phyloP scores from a whole-genome alignment of 1,284 basidiomycete species.

The Apiotrichum mycotoxinovorans region DNA sequence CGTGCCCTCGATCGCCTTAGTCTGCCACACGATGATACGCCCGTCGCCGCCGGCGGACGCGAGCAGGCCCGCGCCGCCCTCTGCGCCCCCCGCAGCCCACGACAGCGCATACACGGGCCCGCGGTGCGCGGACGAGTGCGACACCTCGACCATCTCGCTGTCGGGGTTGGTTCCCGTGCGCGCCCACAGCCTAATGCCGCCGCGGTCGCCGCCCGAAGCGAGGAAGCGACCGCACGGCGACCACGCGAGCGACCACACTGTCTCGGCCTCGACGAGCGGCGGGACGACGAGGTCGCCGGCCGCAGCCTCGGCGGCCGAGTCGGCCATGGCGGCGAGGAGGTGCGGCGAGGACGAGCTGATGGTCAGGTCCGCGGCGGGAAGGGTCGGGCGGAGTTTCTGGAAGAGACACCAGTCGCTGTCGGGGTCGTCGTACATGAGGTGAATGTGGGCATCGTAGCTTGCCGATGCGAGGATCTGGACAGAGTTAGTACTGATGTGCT shows the following conservation, averaged over 20 bases:
- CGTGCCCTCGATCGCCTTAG: constrained; percentile 30
- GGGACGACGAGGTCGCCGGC: constrained; percentile 38
- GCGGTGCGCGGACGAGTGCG: constrained; percentile 41
- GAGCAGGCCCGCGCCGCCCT: constrained; percentile 50
- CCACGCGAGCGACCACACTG: constrained; percentile 84
- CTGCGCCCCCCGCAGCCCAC: constrained; percentile 20
- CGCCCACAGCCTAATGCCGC: constrained; percentile 55
- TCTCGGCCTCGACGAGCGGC: constrained; percentile 53
- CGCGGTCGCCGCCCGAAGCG: constrained; percentile 55
- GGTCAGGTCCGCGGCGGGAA: constrained; percentile 50
- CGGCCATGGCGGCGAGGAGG: constrained; percentile 1
- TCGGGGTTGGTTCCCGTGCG: constrained; percentile 32
- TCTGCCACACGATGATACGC: constrained; percentile 54
- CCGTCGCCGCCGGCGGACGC: constrained; percentile 58
- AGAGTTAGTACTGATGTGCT: constrained; percentile 24
- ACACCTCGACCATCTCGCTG: constrained; percentile 32
- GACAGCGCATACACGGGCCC: constrained; percentile 42
- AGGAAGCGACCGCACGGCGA: constrained; percentile 77
- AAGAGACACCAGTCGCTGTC: constrained; percentile 93
- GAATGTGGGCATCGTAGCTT: constrained; percentile 96
- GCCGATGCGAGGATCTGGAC: constrained; percentile 90
- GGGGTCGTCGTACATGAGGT: constrained; percentile 90
- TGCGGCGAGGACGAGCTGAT: constrained; percentile 14
- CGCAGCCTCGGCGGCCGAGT: constrained; percentile 28
- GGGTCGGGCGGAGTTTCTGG: constrained; percentile 72